Evolutionary conservation across 129 eudicot genomes (phyloP), one percentile per base, ranked within the genome.

Genomic region (Gnaphalium uliginosum): DNA sequence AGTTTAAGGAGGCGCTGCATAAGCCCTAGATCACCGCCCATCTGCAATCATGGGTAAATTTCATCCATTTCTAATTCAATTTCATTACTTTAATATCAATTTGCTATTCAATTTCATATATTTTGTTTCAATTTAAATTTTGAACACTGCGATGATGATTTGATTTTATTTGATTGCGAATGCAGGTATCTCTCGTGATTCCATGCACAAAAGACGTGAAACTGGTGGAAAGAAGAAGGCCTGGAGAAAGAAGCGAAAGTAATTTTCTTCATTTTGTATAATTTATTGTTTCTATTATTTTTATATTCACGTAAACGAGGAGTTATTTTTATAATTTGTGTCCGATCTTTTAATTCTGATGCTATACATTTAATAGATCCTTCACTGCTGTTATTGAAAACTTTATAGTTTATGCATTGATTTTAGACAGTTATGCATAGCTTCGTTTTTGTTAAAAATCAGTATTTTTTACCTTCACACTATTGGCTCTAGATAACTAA

Each of bases 151-250:
- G 60, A 39, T 67, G 81, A 6, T 18, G 62, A 41, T 41, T 69
- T 54, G 10, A 53, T 53, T 18, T 18, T 51, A 41, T 41, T 69
- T 54, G 23, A 54, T 54, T 18, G 11, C n/a, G 23, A 56, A 56
- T 56, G 61, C 87, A 91, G 97, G 97, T 85, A 91, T 91, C 46
- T 88, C 96, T 54, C 90, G 97, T 19, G 97, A 88, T 76, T 86
- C 90, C 0, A 88, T 88, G 97, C 97, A 91, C 87, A 89, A 91
- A 82, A 85, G 95, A 80, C 97, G 95, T 77, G 97, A 95, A n/a
- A 91, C 97, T 71, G 97, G 97, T 72, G 97, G 97, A n/a, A 91
- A 91, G 85, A 88, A 91, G 92, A 91, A 91, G 87, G 92, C 95
- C 0, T 88, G 97, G 97, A 91, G 97, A 81, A 91, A 91, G 96